A percentile compares a stretch with the other conserved stretches of the same genome.
phyloP scores from a whole-genome alignment of 2,329 filamentous ascomycete species.

The Claviceps paspali region DNA sequence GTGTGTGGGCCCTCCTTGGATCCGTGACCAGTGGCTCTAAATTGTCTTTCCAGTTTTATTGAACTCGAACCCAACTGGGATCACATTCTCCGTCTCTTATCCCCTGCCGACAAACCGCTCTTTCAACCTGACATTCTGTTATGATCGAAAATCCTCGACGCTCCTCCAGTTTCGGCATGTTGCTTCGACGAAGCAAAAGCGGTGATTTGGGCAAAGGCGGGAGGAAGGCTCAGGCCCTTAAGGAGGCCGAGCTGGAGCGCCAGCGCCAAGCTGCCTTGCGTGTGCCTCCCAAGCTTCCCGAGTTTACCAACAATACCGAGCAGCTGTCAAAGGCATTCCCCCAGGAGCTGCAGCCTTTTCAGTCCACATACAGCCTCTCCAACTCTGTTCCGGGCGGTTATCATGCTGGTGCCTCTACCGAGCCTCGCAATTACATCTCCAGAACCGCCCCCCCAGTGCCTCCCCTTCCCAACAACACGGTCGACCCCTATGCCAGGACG shows the following conservation, averaged over 20 bases:
- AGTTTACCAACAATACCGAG: slow-evolving; percentile 33
- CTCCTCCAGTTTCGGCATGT: slow-evolving; percentile 37
- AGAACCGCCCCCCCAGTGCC: slow-evolving; percentile 33
- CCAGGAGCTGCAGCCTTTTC: slow-evolving; percentile 41
- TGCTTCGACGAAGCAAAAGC: slow-evolving; percentile 54
- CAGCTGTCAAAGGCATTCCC: slow-evolving; percentile 29
- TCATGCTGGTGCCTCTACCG: slow-evolving; percentile 17
- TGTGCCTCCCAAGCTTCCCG: slow-evolving; percentile 34
- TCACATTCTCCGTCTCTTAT: not conserved
- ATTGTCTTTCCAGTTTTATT: not conserved
- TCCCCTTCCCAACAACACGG: slow-evolving; percentile 44
- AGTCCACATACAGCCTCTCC: slow-evolving; percentile 45
- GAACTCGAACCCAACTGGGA: not conserved
- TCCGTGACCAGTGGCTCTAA: not conserved
- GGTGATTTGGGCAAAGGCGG: slow-evolving; percentile 44
- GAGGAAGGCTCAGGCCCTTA: slow-evolving; percentile 42
- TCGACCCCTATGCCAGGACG: slow-evolving; percentile 66
- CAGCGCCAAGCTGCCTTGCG: slow-evolving; percentile 33
- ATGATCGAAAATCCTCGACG: slow-evolving; percentile 20
- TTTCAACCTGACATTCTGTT: slow-evolving; percentile 8
- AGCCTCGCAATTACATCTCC: slow-evolving; percentile 27
- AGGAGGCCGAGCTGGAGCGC: slow-evolving; percentile 35
- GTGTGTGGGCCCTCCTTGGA: not conserved
- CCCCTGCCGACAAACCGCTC: not conserved
- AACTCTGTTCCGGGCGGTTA: slow-evolving; percentile 17